phyloP scores from a whole-genome alignment of 352 stramenopile genomes.

The Phytophthora pluvialis region DNA sequence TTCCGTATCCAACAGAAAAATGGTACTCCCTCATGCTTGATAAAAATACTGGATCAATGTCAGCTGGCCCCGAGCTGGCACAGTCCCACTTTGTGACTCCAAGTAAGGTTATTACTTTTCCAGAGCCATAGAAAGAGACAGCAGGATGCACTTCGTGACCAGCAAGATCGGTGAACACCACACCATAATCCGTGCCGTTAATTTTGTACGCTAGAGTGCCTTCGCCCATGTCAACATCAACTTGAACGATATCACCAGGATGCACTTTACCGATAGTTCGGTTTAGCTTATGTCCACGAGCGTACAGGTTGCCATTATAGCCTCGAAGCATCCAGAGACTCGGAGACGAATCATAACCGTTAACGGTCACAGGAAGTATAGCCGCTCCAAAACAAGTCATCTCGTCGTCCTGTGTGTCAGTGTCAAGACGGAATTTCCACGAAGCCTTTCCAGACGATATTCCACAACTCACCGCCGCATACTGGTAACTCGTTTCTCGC shows the following conservation, averaged over 20 bases:
- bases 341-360: constrained; percentile 90
- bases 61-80: constrained; percentile 24
- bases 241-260: constrained; percentile 85
- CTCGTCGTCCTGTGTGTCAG: constrained; percentile 91
- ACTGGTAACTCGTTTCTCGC: constrained; percentile 89
- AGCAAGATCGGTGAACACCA: constrained; percentile 83
- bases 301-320: constrained; percentile 93
- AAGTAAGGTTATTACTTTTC: constrained; percentile 86
- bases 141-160: constrained; percentile 88
- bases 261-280: constrained; percentile 90
- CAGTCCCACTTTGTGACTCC: constrained; percentile 82
- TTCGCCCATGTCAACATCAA: constrained; percentile 91
- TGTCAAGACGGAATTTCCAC: constrained; percentile 90
- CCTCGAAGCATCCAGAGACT: constrained; percentile 93
- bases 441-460: constrained; percentile 82
- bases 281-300: constrained; percentile 86
- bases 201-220: constrained; percentile 89
- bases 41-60: constrained; percentile 72
- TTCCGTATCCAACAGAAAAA: constrained; percentile 80
- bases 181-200: constrained; percentile 89
- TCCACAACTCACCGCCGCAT: constrained; percentile 82
- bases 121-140: constrained; percentile 90
- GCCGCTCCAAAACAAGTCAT: constrained; percentile 93
- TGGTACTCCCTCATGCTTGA: constrained; percentile 84
- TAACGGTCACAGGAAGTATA: constrained; percentile 87